A percentile compares a stretch with the other conserved stretches of the same genome.
Evolutionary conservation across 352 stramenopile genomes (phyloP).

Genomic region (Pythium vanterpoolii): DNA sequence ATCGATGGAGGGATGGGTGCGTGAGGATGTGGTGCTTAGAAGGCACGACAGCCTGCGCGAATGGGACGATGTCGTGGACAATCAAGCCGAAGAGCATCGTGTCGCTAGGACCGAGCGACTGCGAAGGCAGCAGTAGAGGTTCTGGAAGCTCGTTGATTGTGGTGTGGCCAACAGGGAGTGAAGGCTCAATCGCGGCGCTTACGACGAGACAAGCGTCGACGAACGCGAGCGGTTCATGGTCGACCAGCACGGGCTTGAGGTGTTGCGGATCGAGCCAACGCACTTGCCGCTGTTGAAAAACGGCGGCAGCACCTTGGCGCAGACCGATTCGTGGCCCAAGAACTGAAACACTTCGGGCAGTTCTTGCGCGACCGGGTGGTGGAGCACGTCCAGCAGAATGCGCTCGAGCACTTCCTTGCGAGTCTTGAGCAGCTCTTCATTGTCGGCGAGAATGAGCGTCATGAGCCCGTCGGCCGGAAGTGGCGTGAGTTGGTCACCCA

Average conservation of each 20-base stretch:
- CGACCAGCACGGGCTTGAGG: slow-evolving; percentile 61
- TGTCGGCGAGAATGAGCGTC: slow-evolving; percentile 71
- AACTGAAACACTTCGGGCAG: slow-evolving; percentile 63
- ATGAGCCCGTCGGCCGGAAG: slow-evolving; percentile 70
- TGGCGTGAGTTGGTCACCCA: slow-evolving; percentile 52
- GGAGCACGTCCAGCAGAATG: slow-evolving; percentile 51
- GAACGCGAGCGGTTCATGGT: slow-evolving; percentile 29
- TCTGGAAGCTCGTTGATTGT: neutral
- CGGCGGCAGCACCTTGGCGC: slow-evolving; percentile 44
- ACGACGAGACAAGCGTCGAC: slow-evolving; percentile 33
- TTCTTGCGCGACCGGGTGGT: slow-evolving; percentile 60
- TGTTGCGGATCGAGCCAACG: slow-evolving; percentile 72
- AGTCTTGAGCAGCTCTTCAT: slow-evolving; percentile 53
- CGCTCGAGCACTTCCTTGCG: slow-evolving; percentile 60
- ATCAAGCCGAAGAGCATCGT: no score
- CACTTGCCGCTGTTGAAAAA: slow-evolving; percentile 47
- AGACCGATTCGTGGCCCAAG: slow-evolving; percentile 51
- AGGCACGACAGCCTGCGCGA: neutral
- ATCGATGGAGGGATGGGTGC: neutral
- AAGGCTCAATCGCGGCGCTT: neutral
- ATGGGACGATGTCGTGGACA: no score
- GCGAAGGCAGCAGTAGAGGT: no score
- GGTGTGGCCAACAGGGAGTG: neutral
- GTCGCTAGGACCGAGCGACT: no score
- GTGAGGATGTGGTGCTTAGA: neutral